Evolutionary conservation across 192 early-diverging fungal genomes (phyloP).

Genomic region (Coemansia sp.): DNA sequence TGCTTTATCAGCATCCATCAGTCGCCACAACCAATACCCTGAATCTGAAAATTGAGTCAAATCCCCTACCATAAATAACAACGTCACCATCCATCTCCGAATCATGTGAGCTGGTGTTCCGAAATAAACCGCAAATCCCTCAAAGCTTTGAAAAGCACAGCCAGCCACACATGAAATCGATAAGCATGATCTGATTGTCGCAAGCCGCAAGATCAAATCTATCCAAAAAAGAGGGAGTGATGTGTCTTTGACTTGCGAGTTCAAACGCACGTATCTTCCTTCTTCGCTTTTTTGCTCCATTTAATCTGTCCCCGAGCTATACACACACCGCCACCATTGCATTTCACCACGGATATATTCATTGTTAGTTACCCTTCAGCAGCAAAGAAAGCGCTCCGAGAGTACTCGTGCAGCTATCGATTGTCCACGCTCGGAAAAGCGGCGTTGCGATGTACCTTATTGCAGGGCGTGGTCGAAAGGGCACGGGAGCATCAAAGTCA

Average conservation of each 20-base stretch:
- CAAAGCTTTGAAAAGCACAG: not conserved
- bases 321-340: not conserved
- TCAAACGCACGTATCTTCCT: not conserved
- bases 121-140: too few relatives aligned
- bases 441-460: constrained; percentile 19
- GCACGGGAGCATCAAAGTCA: not conserved
- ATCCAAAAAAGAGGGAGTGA: not conserved
- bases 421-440: not conserved
- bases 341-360: not conserved
- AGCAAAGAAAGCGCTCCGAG: not conserved
- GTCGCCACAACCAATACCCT: too few relatives aligned
- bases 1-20: too few relatives aligned
- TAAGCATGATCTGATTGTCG: too few relatives aligned
- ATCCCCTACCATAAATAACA: too few relatives aligned
- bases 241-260: not conserved
- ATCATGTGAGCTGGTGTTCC: not conserved
- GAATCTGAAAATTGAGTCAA: too few relatives aligned
- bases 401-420: not conserved
- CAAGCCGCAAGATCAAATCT: not conserved
- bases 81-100: not conserved
- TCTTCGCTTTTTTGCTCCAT: not conserved
- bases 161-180: too few relatives aligned
- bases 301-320: not conserved
- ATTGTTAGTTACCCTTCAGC: not conserved
- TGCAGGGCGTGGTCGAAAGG: constrained; percentile 25